phyloP scores from a whole-genome alignment of 306 rosid species.

The Luffa acutangula region DNA sequence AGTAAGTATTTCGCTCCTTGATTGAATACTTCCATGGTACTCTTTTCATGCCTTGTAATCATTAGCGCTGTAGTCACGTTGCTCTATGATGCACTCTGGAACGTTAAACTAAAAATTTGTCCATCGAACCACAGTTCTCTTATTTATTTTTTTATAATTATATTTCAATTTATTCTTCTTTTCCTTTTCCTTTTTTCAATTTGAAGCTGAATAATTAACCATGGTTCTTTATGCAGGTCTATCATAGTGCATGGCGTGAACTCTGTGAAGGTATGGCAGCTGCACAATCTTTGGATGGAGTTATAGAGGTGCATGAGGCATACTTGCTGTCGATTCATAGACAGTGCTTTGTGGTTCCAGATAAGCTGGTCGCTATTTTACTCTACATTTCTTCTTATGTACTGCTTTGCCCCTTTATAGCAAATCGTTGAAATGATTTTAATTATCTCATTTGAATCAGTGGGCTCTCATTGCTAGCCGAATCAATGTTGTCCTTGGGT shows the following conservation, averaged over 20 bases:
- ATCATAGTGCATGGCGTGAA: constrained; percentile 99
- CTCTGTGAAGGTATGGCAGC: constrained; percentile 78
- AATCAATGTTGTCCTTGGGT: constrained; percentile 77
- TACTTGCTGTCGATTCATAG: constrained; percentile 84
- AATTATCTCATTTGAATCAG: constrained; percentile 29
- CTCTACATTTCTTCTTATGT: constrained; percentile 6
- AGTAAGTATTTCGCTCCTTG: constrained; percentile 26
- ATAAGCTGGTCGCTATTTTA: constrained; percentile 66
- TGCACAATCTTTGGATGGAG: constrained; percentile 86
- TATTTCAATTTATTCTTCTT: not conserved
- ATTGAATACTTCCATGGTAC: not conserved
- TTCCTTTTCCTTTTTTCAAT: not conserved
- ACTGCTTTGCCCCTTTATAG: constrained; percentile 4
- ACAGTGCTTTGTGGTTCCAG: constrained; percentile 96
- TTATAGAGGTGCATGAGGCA: constrained; percentile 83
- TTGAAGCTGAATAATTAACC: constrained; percentile 5
- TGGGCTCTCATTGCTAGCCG: constrained; percentile 97
- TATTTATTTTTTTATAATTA: not conserved
- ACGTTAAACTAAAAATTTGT: not conserved
- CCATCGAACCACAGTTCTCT: not conserved
- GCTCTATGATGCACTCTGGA: not conserved
- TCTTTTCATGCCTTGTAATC: not conserved
- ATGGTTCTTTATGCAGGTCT: constrained; percentile 54
- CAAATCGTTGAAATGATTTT: constrained; percentile 21
- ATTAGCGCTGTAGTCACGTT: not conserved